Evolutionary conservation across 176 grass and related monocot genomes (phyloP), one percentile per base, ranked within the genome.

Genomic region (Carex pumila): DNA sequence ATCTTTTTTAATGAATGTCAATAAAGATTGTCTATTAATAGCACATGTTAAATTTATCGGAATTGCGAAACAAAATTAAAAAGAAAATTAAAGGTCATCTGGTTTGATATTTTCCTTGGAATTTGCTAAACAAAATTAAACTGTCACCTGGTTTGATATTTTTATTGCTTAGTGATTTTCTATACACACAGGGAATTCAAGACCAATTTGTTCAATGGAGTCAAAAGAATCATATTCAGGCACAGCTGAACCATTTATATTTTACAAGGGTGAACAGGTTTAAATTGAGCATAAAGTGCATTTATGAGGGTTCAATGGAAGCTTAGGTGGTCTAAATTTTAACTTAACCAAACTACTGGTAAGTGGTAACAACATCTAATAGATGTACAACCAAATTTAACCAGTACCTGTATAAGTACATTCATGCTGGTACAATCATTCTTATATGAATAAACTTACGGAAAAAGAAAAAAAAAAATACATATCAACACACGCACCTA

Each of bases 401-500:
- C 50, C 6, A 56, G 73, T 56, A 54, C 71, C 12, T 15, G 25
- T 56, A 32, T 13, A 77, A 77, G 49, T 34, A 15, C 49, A 17
- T 77, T 54, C 17, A 18, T 56, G 50, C 47, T 56, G 73, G 73
- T 77, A 71, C 36, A 71, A 71, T 71, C 31, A 56, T 31, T 2
- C 50, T 56, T 56, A 18, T 77, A 77, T 56, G 22, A 77, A 15
- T 5, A 32, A 77, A 55, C 21, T 22, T 50, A 29, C 12, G 8
- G 12, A 56, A 55, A 77, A 7, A 18, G 22, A 12, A 34, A 17
- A 32, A 17, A 32, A 77, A 56, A 77, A 18, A 15, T 39, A 69
- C 34, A 39, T 34, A 77, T 54, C 47, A 77, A 77, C 21, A 76
- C 45, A 77, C 73, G 22, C 89, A 99, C 96, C 96, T 94, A 99